Evolutionary conservation across 2,329 filamentous ascomycete genomes (phyloP).

Genomic region (Aspergillus eucalypticola): DNA sequence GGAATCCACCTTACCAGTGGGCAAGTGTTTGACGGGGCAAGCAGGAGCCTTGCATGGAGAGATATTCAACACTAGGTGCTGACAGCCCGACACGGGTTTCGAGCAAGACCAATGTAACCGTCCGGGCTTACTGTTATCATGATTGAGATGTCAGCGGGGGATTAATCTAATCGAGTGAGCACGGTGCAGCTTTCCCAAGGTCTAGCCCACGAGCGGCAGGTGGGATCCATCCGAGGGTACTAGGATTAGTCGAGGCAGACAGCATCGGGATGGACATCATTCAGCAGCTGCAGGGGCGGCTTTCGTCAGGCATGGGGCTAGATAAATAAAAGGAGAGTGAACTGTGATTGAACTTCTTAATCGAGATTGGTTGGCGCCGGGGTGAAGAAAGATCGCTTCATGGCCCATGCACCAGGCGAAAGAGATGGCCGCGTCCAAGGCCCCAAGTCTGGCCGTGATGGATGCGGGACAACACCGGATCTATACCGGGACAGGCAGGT

Average conservation of each 20-base stretch:
- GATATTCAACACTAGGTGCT: slow-evolving; percentile 1
- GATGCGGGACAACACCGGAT: neutral
- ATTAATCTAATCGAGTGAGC: slow-evolving; percentile 8
- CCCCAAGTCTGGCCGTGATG: neutral
- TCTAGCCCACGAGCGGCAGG: slow-evolving; percentile 2
- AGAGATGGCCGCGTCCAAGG: neutral
- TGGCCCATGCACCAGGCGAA: neutral
- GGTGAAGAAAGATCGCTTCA: neutral
- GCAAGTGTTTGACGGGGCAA: neutral
- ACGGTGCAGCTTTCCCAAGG: neutral
- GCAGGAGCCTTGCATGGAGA: neutral
- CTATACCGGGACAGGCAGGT: slow-evolving; percentile 2
- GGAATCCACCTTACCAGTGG: neutral
- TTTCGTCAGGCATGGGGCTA: neutral
- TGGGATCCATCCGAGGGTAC: neutral
- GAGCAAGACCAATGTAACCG: slow-evolving; percentile 3
- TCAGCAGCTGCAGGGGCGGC: slow-evolving; percentile 1
- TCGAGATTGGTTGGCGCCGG: neutral
- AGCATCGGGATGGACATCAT: neutral
- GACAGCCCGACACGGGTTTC: neutral
- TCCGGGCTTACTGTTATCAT: neutral
- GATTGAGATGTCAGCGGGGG: neutral
- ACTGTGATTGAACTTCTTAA: too few relatives aligned
- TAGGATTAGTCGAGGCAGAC: neutral
- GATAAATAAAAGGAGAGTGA: neutral